Evolutionary conservation across 225 moss, liverwort and hornwort species (phyloP), one percentile per base, ranked within the genome.

Genomic region (Physcomitrellopsis africana): DNA sequence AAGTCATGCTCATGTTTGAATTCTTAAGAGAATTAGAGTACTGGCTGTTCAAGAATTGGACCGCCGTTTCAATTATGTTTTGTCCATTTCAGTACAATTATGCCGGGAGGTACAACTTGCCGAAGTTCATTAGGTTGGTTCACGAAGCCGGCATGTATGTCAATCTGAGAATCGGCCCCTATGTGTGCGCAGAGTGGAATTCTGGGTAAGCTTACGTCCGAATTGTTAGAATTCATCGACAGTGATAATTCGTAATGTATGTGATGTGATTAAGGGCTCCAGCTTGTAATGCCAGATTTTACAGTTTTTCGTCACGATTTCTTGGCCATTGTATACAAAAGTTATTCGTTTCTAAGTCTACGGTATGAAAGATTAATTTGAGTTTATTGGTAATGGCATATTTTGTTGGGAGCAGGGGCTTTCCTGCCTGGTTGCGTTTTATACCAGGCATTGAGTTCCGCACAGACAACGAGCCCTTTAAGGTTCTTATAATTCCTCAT

Each of bases 101-200:
- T 75, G 73, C 72, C 8, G 93, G 90, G 69, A 86, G 91, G 69
- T 91, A 87, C 70, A 91, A 96, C 71, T 72, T 96, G 74, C 85
- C 90, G 63, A 79, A 83, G 75, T 96, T 96, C 80, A 68, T 96
- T 73, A 90, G 79, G 77, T 32, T 87, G 81, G 87, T 87, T 53
- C 90, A 88, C 37, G 86, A 78, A 65, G 93, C 93, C 29, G 91
- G 91, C 63, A 90, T 96, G 76, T 96, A 85, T 75, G 86, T 89
- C 66, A 93, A 88, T 63, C 77, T 96, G 43, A 88, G 95, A 58
- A 92, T 96, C 18, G 95, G 95, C n/a, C 95, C 95, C 9, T 96
- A 96, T 49, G 93, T 93, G 22, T 93, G 93, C 72, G 95, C 95
- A 0, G 95, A 96, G 72, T 93, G 95, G 93, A 93, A 93, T 72